Evolutionary conservation across 805 yeast species (phyloP).

Genomic region (Saccharomycopsis microspora): DNA sequence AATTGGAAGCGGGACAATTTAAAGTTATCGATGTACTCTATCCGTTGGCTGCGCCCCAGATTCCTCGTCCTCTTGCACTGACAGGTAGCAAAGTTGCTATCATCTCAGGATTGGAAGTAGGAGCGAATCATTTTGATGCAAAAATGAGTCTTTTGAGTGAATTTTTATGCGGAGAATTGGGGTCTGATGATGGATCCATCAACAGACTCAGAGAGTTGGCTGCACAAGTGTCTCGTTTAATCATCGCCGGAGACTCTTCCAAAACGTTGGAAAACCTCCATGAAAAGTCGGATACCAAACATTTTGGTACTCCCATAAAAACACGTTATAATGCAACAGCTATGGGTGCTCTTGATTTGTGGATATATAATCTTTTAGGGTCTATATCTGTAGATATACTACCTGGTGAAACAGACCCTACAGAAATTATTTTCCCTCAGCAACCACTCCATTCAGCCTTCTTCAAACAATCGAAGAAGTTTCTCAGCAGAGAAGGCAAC

Average conservation of each 20-base stretch:
- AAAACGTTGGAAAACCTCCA: conserved; percentile 19
- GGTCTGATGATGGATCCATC: conserved; percentile 20
- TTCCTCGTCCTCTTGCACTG: conserved; percentile 21
- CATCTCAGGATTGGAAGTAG: conserved; percentile 63
- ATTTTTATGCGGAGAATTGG: conserved; percentile 62
- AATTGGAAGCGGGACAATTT: conserved; percentile 71
- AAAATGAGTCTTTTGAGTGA: conserved; percentile 52
- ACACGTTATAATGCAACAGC: conserved; percentile 40
- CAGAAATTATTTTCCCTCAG: conserved; percentile 79
- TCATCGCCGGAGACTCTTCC: conserved; percentile 69
- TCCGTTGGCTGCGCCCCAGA: conserved; percentile 56
- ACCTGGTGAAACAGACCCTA: conserved; percentile 84
- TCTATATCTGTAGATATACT: conserved; percentile 62
- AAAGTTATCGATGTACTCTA: conserved; percentile 71
- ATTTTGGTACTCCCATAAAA: conserved; percentile 39
- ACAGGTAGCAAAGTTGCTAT: conserved; percentile 44
- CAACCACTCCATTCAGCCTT: conserved; percentile 78
- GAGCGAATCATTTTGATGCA: conserved; percentile 32
- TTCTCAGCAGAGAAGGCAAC: conserved; percentile 19
- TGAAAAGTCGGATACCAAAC: conserved; percentile 20
- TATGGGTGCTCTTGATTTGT: conserved; percentile 43
- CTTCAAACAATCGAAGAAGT: conserved; percentile 36
- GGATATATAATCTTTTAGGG: conserved; percentile 42
- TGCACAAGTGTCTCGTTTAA: conserved; percentile 34
- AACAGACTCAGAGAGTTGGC: conserved; percentile 5